These are phyloP conservation scores for Ceriops zippeliana DNA, from an alignment of 345 rosid genomes.

Conservation along the genomic window DNA sequence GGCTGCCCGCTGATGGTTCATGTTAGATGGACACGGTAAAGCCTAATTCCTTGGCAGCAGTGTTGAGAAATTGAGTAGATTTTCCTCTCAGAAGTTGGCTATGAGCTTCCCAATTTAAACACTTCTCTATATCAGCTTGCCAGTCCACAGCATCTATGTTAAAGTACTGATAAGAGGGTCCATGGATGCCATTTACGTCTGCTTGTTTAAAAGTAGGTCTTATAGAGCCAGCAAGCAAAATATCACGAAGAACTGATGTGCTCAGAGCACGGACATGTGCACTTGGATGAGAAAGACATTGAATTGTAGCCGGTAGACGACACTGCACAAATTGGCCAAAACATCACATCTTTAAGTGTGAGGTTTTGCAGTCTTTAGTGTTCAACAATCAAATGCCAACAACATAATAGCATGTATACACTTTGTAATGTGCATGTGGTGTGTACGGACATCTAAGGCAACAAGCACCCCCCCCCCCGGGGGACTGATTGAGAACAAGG, in stretches of 20 bases:
- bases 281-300: slow-evolving; percentile 87
- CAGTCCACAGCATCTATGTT: slow-evolving; percentile 57
- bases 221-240: slow-evolving; percentile 48
- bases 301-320: slow-evolving; percentile 77
- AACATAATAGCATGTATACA: slow-evolving; percentile 1
- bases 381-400: background rate
- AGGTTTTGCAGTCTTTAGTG: background rate
- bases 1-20: slow-evolving; percentile 8
- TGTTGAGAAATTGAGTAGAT: slow-evolving; percentile 60
- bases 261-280: slow-evolving; percentile 94
- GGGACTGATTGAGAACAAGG: background rate
- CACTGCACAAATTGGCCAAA: slow-evolving; percentile 53
- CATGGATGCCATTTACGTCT: slow-evolving; percentile 47
- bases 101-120: slow-evolving; percentile 88
- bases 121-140: slow-evolving; percentile 72
- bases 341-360: slow-evolving; percentile 9
- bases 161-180: slow-evolving; percentile 50
- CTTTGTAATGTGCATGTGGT: background rate
- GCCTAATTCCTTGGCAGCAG: slow-evolving; percentile 78
- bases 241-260: slow-evolving; percentile 72
- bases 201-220: slow-evolving; percentile 36
- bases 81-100: slow-evolving; percentile 64
- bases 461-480: background rate
- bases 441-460: background rate
- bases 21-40: slow-evolving; percentile 52